Base-by-base conservation (phyloP, 768 basidiomycete species). In the Leucosporidium yakuticum region DNA sequence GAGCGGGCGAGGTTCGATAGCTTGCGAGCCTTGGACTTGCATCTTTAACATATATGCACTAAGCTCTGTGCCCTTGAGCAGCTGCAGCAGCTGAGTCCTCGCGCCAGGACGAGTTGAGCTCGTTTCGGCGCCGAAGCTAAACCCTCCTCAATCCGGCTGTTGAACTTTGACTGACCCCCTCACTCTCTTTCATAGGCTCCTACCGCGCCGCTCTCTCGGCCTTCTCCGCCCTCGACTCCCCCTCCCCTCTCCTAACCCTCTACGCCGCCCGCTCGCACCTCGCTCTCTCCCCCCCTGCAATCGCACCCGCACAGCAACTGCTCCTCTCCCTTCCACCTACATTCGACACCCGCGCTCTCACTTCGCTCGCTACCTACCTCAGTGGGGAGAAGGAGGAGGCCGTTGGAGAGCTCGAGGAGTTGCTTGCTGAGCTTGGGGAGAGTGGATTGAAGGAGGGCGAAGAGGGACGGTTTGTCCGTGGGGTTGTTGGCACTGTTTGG, bases 261-360 rank as follows among this genome's bases (percentile, higher is more conserved):
- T 73, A 73, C 71, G 71, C 71, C 63, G 68, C 71, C 0, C 71
- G 71, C 11, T 31, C 71, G 12, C 71, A 73, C 68, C 71, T 73
- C 71, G 71, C 71, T 23, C 65, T 73, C 12, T 62, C 71, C 4
- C 71, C 71, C 0, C 71, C 71, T 17, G 6, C 64, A 0, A 19
- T 60, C 25, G 9, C 54, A 0, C 6, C 59, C 12, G 68, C 71
- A 2, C 60, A 62, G n/a, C 15, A 29, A 11, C 68, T 73, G 60
- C 63, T 73, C 21, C 21, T 31, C 14, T 20, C 65, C n/a, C 48
- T 73, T 56, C 39, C 62, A 19, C 49, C 39, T 1, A 60, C 68
- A 1, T 65, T 73, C 68, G 71, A 73, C 63, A 29, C 50, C 20
- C 71, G 71, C 53, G 71, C 71, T 5, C 44, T 73, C 50, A 31